These are phyloP conservation scores for Patellifolia procumbens DNA, from an alignment of 179 eudicot genomes.

Conservation along the genomic window DNA sequence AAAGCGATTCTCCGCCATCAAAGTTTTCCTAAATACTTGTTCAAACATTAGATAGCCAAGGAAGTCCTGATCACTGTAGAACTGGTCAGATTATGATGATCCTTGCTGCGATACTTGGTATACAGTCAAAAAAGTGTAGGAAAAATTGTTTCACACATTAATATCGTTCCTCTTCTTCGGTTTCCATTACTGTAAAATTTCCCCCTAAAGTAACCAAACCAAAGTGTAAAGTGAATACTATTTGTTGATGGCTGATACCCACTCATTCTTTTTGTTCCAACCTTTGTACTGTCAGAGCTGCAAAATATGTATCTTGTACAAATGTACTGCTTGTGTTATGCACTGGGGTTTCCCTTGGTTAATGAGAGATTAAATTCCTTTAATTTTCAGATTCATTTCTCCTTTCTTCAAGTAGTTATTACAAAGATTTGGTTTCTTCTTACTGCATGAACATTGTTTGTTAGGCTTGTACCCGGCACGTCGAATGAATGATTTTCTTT, in stretches of 20 bases:
- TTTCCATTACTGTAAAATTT: slow-evolving; percentile 26
- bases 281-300: slow-evolving; percentile 18
- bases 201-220: slow-evolving; percentile 15
- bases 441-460: not conserved
- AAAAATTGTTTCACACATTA: not conserved
- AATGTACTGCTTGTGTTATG: slow-evolving; percentile 24
- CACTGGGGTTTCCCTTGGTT: slow-evolving; percentile 20
- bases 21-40: slow-evolving; percentile 13
- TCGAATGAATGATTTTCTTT: too few species aligned
- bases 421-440: not conserved
- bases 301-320: slow-evolving; percentile 31
- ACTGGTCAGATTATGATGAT: slow-evolving; percentile 15
- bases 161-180: not conserved
- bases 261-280: slow-evolving; percentile 26
- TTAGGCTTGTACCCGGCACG: not conserved
- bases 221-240: slow-evolving; percentile 27
- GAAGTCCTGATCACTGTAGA: not conserved
- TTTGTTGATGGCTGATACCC: slow-evolving; percentile 15
- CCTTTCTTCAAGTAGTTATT: not conserved
- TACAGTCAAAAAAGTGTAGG: slow-evolving; percentile 20
- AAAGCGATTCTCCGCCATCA: slow-evolving; percentile 34
- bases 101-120: slow-evolving; percentile 3
- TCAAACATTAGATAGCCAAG: slow-evolving; percentile 7
- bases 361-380: slow-evolving; percentile 15
- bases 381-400: not conserved